Evolutionary conservation across 2,329 filamentous ascomycete species (phyloP), one percentile per base, ranked within the genome.

Genomic region (Oidium heveae): DNA sequence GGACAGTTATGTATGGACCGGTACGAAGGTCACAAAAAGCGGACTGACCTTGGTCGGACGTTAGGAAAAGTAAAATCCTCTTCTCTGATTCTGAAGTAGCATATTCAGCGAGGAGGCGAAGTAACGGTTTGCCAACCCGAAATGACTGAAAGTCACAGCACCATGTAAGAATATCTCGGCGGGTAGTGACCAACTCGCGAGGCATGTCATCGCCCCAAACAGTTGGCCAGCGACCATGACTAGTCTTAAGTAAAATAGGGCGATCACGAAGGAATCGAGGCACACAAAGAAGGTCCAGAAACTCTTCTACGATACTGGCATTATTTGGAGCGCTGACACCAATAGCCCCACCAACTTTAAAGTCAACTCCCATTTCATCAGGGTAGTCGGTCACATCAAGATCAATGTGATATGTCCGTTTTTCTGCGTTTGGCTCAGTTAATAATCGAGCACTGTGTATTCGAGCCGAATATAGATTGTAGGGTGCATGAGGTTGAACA

Each of bases 351-450:
- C 91, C 91, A 18, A 98, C 91, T 65, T 89, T 88, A 74, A 96
- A 98, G 65, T 96, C 91, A 5, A 88, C 79, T 52, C 76, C 74
- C 54, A 84, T 83, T 69, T 93, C 86, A 20, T 79, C 76, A 0
- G 91, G 87, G 63, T 98, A 98, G 65, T 94, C 83, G 52, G 89
- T 95, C 52, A 98, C 83, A 63, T 98, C 91, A 47, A 98, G 78
- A 63, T 96, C 91, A 63, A 96, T 96, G 68, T 98, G 91, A 67
- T 89, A 94, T 0, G 91, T 98, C 57, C 89, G 77, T 76, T 98
- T 98, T 72, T 94, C 86, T 5, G 91, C 91, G 22, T 89, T 89
- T 24, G 77, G 73, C 65, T 79, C 83, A 13, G 91, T 98, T 65
- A 98, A 71, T 68, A 94, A 87, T 55, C 91, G 82, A 2, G 86